Percentiles rank a stretch among this genome's conserved stretches.
These are phyloP conservation scores for Amyloporia xantha DNA, from an alignment of 768 basidiomycete genomes.

Conservation along the genomic window DNA sequence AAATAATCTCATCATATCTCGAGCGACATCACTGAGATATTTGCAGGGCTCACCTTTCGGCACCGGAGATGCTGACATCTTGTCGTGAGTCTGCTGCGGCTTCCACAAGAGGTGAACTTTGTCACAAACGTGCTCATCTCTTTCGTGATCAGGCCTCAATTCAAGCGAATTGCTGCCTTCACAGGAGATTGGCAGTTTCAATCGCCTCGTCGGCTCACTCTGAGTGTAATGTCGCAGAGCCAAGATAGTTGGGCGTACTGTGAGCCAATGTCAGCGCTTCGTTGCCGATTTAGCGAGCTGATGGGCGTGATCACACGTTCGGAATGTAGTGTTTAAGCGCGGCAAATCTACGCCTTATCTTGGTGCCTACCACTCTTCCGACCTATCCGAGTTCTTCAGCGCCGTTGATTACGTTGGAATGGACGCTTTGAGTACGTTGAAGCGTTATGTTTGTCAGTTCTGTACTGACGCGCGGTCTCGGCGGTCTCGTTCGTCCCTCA, in stretches of 20 bases:
- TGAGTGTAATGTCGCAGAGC: conserved; percentile 2
- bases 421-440: conserved; percentile 9
- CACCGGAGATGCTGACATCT: neutral
- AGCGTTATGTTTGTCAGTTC: conserved; percentile 34
- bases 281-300: neutral
- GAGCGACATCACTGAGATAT: neutral
- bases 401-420: neutral
- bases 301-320: neutral
- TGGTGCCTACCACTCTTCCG: neutral
- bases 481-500: neutral
- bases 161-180: conserved; percentile 22
- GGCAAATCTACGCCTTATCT: neutral
- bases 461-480: conserved; percentile 33
- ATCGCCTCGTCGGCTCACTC: conserved; percentile 12
- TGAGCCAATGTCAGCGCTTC: conserved; percentile 2
- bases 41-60: conserved; percentile 1
- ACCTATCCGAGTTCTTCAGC: conserved; percentile 1
- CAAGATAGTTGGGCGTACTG: conserved; percentile 5
- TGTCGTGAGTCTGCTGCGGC: neutral
- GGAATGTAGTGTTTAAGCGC: neutral
- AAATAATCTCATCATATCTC: neutral
- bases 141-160: conserved; percentile 7
- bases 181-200: conserved; percentile 19
- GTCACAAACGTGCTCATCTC: no score
- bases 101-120: neutral